These are phyloP conservation scores for Chimonanthus salicifolius DNA, from an alignment of 164 flowering plant species.

Conservation along the genomic window DNA sequence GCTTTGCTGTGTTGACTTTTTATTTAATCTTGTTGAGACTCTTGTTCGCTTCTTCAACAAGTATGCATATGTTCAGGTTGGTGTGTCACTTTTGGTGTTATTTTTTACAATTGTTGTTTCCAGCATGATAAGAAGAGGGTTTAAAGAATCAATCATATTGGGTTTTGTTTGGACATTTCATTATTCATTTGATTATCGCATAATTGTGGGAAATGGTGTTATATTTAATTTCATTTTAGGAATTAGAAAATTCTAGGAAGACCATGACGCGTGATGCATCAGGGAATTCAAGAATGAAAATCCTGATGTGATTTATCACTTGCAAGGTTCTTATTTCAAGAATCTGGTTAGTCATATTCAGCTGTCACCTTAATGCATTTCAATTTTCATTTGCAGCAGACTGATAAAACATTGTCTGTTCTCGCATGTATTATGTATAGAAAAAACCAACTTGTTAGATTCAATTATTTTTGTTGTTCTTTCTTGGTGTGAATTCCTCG, in stretches of 20 bases:
- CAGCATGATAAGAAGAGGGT: not conserved
- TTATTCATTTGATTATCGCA: too few species aligned
- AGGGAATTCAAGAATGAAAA: too few species aligned
- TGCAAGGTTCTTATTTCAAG: not conserved
- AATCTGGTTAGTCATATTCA: not conserved
- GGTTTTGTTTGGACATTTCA: not conserved
- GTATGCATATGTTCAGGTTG: constrained; percentile 98
- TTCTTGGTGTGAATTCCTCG: too few species aligned
- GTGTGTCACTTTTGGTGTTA: not conserved
- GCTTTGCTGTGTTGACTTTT: constrained; percentile 95
- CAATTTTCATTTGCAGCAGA: not conserved
- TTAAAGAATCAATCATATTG: not conserved
- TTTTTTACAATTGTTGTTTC: not conserved
- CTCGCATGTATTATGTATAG: too few species aligned
- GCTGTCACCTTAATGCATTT: not conserved
- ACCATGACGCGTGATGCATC: too few species aligned
- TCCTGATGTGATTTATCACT: not conserved
- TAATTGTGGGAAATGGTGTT: too few species aligned
- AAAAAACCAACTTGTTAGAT: too few species aligned
- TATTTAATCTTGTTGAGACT: constrained; percentile 93
- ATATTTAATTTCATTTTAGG: too few species aligned
- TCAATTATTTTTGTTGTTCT: too few species aligned
- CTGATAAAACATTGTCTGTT: not conserved
- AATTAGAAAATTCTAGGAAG: too few species aligned
- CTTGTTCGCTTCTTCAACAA: constrained; percentile 96